Evolutionary conservation across 257 asterid genomes (phyloP).

Genomic region (Cynanchum wilfordii): DNA sequence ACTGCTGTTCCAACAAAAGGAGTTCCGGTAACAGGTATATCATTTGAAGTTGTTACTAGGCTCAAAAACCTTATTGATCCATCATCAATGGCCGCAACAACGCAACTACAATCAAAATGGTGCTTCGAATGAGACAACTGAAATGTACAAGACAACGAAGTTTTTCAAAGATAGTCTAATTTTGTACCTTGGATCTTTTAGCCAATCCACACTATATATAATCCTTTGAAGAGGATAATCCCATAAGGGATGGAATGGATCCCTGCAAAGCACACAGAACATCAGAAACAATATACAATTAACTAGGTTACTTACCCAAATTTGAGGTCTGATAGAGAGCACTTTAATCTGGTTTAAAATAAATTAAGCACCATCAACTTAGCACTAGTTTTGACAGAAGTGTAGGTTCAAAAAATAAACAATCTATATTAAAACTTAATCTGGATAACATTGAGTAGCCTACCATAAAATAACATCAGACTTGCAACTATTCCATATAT

Average conservation of each 20-base stretch:
- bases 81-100: slow-evolving; percentile 63
- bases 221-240: slow-evolving; percentile 44
- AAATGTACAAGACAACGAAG: slow-evolving; percentile 1
- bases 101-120: slow-evolving; percentile 42
- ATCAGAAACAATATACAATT: neutral
- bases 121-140: slow-evolving; percentile 1
- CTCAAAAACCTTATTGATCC: slow-evolving; percentile 69
- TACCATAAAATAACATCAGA: neutral
- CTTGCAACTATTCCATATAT: neutral
- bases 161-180: slow-evolving; percentile 9
- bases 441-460: neutral
- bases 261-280: slow-evolving; percentile 44
- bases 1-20: slow-evolving; percentile 35
- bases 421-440: neutral
- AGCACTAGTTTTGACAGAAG: neutral
- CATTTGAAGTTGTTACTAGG: slow-evolving; percentile 55
- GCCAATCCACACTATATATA: slow-evolving; percentile 72
- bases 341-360: neutral
- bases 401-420: neutral
- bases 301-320: neutral
- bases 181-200: slow-evolving; percentile 68
- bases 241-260: slow-evolving; percentile 87
- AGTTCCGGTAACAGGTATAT: slow-evolving; percentile 56
- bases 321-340: neutral
- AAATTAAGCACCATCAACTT: neutral